Evolutionary conservation across 495 filamentous ascomycete species (phyloP).

Genomic region (Aspergillus sclerotiicarbonarius): DNA sequence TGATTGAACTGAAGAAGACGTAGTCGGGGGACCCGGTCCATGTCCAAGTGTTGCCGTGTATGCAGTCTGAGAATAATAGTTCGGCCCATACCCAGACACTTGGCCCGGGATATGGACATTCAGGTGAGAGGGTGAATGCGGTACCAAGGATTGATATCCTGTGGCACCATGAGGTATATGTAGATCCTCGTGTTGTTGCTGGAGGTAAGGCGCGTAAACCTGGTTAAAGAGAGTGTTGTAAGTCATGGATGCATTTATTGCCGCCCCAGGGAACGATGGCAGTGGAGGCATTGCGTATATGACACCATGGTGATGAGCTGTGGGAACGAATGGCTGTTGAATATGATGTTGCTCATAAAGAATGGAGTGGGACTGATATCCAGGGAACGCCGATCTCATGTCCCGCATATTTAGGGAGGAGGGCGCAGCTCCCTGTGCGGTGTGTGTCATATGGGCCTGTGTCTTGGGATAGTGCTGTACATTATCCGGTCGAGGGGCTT

Average conservation of each 20-base stretch:
- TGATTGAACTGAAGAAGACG: slow-evolving; percentile 8
- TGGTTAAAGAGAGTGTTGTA: slow-evolving; percentile 33
- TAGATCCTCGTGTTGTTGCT: slow-evolving; percentile 22
- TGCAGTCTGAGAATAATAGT: slow-evolving; percentile 28
- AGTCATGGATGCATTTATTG: slow-evolving; percentile 18
- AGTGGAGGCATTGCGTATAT: slow-evolving; percentile 40
- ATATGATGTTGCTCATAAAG: slow-evolving; percentile 31
- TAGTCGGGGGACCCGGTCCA: slow-evolving; percentile 10
- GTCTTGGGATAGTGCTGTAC: slow-evolving; percentile 23
- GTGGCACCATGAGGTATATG: slow-evolving; percentile 27
- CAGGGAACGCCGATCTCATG: slow-evolving; percentile 46
- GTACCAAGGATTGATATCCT: slow-evolving; percentile 29
- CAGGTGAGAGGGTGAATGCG: slow-evolving; percentile 19
- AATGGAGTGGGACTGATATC: slow-evolving; percentile 30
- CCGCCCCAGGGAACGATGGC: slow-evolving; percentile 31
- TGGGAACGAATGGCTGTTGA: slow-evolving; percentile 20
- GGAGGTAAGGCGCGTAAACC: slow-evolving; percentile 31
- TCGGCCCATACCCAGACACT: slow-evolving; percentile 22
- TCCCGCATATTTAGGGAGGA: slow-evolving; percentile 45
- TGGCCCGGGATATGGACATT: slow-evolving; percentile 23
- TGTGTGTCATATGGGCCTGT: slow-evolving; percentile 19
- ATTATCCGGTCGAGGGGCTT: slow-evolving; percentile 23
- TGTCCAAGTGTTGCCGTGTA: slow-evolving; percentile 24
- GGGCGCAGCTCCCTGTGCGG: slow-evolving; percentile 27
- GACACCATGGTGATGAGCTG: slow-evolving; percentile 20